phyloP scores from a whole-genome alignment of 768 basidiomycete species.

The Collybiopsis confluens region DNA sequence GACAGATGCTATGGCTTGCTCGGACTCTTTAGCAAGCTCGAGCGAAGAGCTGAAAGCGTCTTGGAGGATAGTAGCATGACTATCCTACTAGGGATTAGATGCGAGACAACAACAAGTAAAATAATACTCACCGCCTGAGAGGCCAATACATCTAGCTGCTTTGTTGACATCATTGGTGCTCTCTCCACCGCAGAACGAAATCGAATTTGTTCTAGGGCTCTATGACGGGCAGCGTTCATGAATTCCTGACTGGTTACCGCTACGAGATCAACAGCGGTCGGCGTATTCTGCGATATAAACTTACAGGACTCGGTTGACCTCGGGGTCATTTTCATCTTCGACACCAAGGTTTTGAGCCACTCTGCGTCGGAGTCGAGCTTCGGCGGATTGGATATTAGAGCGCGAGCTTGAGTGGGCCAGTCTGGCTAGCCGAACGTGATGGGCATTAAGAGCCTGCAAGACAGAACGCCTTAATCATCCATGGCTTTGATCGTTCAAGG shows the following conservation, averaged over 20 bases:
- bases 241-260: not conserved
- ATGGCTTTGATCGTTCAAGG: not conserved
- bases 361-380: not conserved
- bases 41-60: not conserved
- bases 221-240: not conserved
- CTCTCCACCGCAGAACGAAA: not conserved
- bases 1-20: not conserved
- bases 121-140: conserved; percentile 1
- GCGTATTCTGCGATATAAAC: not conserved
- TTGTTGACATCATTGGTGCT: not conserved
- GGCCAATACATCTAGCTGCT: not conserved
- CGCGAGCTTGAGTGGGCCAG: not conserved
- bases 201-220: not conserved
- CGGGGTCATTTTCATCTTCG: not conserved
- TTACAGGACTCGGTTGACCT: not conserved
- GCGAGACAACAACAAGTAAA: not conserved
- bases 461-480: not conserved
- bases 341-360: conserved; percentile 5
- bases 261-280: not conserved
- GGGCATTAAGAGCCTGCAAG: conserved; percentile 1
- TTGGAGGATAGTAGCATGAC: not conserved
- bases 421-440: not conserved
- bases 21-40: not conserved
- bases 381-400: not conserved
- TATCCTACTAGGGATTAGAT: not conserved